Evolutionary conservation across 2,329 filamentous ascomycete species (phyloP).

Genomic region (Xylariaceae sp.): DNA sequence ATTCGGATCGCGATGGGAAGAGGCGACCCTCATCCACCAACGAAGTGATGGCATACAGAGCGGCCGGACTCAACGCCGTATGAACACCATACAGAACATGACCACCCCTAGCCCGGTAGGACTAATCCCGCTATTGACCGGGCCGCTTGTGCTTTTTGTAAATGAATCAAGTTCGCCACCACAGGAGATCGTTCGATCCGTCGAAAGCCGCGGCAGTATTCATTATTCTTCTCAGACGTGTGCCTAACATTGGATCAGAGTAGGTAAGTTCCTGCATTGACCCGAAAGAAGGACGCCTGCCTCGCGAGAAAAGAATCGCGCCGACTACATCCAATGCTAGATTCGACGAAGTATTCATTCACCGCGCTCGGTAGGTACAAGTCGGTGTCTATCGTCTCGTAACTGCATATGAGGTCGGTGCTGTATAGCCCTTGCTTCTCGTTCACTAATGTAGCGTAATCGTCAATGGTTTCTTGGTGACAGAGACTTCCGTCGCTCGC

Average conservation of each 20-base stretch:
- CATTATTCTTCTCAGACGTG: conserved; percentile 52
- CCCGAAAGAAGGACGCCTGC: conserved; percentile 43
- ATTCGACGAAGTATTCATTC: conserved; percentile 52
- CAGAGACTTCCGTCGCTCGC: conserved; percentile 54
- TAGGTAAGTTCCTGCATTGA: conserved; percentile 50
- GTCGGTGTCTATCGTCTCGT: conserved; percentile 60
- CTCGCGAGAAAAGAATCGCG: conserved; percentile 35
- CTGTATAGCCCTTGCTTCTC: conserved; percentile 46
- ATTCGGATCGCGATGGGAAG: conserved; percentile 44
- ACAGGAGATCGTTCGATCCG: conserved; percentile 36
- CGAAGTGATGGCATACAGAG: conserved; percentile 51
- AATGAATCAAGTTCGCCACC: conserved; percentile 50
- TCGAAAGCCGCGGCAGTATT: conserved; percentile 49
- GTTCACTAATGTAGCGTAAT: conserved; percentile 59
- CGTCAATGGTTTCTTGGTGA: conserved; percentile 61
- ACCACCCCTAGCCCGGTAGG: conserved; percentile 55
- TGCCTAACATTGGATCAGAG: conserved; percentile 44
- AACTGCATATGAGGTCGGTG: conserved; percentile 49
- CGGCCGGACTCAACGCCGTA: conserved; percentile 56
- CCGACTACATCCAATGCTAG: conserved; percentile 36
- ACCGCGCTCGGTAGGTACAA: conserved; percentile 55
- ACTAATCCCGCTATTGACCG: conserved; percentile 59
- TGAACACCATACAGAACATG: conserved; percentile 63
- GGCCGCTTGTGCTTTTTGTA: conserved; percentile 48
- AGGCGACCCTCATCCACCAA: conserved; percentile 43